These are phyloP conservation scores for Coemansia furcata DNA, from an alignment of 192 early-diverging fungal genomes.

Conservation along the genomic window DNA sequence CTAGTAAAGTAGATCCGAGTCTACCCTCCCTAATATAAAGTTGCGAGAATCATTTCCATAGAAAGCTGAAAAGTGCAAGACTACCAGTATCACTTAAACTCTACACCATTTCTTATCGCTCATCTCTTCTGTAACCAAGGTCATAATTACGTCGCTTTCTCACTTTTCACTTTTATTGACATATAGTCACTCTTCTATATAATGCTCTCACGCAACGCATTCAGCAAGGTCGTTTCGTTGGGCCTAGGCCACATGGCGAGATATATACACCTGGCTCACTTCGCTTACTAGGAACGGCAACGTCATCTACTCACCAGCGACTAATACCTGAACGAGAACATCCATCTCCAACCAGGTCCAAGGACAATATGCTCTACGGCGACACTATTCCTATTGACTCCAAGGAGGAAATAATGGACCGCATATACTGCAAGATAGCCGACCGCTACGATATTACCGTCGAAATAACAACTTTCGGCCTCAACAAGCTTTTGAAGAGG, in stretches of 20 bases:
- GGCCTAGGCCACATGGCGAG: background rate
- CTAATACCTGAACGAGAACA: background rate
- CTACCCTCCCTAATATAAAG: background rate
- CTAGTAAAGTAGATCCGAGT: background rate
- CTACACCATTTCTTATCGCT: background rate
- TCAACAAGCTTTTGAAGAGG: constrained; percentile 93
- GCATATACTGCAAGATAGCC: constrained; percentile 87
- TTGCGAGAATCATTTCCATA: background rate
- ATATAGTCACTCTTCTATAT: background rate
- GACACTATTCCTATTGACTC: constrained; percentile 72
- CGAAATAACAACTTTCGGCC: constrained; percentile 80
- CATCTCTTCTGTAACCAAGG: background rate
- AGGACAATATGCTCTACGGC: constrained; percentile 9
- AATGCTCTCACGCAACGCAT: background rate
- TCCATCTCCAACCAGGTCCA: background rate
- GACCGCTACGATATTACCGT: constrained; percentile 90
- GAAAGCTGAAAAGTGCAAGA: background rate
- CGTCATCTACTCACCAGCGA: constrained; percentile 1
- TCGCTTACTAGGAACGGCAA: background rate
- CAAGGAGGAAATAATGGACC: constrained; percentile 81
- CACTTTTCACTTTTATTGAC: background rate
- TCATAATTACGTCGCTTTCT: background rate
- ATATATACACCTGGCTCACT: background rate
- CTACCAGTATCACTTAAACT: background rate
- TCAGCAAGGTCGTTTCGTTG: background rate